Evolutionary conservation across 1,284 basidiomycete genomes (phyloP).

Genomic region (Phellopilus nigrolimitatus): DNA sequence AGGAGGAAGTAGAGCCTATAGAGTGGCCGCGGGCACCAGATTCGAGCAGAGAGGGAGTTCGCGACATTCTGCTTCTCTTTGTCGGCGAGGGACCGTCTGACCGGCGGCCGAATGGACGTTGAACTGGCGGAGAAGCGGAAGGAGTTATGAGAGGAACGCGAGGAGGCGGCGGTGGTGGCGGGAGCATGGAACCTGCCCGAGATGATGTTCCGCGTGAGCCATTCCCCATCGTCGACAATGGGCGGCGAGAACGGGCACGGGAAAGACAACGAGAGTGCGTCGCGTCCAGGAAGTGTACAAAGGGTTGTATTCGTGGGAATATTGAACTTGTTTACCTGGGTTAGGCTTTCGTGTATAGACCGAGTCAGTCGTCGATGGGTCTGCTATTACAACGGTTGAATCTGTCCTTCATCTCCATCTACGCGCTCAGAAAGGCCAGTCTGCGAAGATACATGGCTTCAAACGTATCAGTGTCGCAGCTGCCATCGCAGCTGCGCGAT

Average conservation of each 20-base stretch:
- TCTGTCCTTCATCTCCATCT: too few relatives aligned
- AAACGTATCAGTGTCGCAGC: constrained; percentile 43
- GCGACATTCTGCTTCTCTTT: constrained; percentile 18
- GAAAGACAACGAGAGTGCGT: background rate
- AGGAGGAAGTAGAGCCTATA: constrained; percentile 14
- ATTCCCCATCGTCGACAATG: constrained; percentile 1
- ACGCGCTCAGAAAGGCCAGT: too few relatives aligned
- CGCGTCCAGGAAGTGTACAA: background rate
- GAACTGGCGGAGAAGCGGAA: constrained; percentile 19
- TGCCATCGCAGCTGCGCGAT: constrained; percentile 52
- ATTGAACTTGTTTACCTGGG: too few relatives aligned
- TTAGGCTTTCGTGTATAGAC: too few relatives aligned
- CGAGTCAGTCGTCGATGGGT: background rate
- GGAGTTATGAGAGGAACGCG: constrained; percentile 17
- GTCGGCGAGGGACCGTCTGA: constrained; percentile 6
- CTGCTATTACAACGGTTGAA: background rate
- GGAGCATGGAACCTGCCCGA: constrained; percentile 10
- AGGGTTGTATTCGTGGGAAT: background rate
- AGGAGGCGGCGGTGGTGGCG: background rate
- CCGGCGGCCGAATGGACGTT: constrained; percentile 12
- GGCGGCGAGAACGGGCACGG: background rate
- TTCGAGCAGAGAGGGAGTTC: constrained; percentile 10
- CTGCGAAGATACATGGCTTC: constrained; percentile 52
- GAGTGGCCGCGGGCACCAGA: constrained; percentile 10
- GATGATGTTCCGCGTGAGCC: constrained; percentile 5